Percentiles rank a stretch among this genome's conserved stretches.
These are phyloP conservation scores for Heliamphora pulchella DNA, from an alignment of 179 eudicot species.

Conservation along the genomic window DNA sequence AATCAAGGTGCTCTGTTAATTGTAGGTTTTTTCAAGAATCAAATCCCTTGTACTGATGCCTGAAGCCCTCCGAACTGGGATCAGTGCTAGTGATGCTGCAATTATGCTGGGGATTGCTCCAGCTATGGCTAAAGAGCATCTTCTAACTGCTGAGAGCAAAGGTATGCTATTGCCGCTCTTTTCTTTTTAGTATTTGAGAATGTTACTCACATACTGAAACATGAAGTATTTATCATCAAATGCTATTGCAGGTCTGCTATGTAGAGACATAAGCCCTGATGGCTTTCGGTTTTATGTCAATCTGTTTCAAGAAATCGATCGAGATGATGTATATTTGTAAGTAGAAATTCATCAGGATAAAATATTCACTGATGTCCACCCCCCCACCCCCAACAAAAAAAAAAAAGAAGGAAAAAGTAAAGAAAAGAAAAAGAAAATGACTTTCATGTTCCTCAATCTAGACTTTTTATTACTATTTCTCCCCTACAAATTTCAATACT, in stretches of 20 bases:
- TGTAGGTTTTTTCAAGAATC: conserved; percentile 71
- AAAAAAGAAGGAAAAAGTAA: too few relatives aligned
- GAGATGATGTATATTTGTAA: conserved; percentile 60
- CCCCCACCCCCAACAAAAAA: too few relatives aligned
- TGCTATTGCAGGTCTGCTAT: conserved; percentile 62
- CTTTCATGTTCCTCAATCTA: neutral
- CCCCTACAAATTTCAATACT: neutral
- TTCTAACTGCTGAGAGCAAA: conserved; percentile 85
- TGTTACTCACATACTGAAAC: conserved; percentile 2
- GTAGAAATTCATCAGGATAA: conserved; percentile 21
- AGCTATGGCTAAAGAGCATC: conserved; percentile 97
- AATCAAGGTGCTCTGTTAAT: conserved; percentile 11
- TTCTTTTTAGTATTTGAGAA: neutral
- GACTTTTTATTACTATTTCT: neutral
- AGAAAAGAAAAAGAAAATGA: too few relatives aligned
- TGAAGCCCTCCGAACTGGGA: conserved; percentile 57
- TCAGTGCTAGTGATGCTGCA: conserved; percentile 94
- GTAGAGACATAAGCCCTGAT: conserved; percentile 92
- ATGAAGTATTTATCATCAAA: conserved; percentile 12
- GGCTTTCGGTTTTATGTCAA: conserved; percentile 88
- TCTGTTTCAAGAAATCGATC: conserved; percentile 64
- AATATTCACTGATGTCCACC: too few relatives aligned
- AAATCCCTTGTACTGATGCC: conserved; percentile 51
- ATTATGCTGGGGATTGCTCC: conserved; percentile 89
- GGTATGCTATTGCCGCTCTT: conserved; percentile 29